A percentile compares a stretch with the other conserved stretches of the same genome.
These are phyloP conservation scores for Lolium multiflorum DNA, from an alignment of 176 grass and related monocot genomes.

Conservation along the genomic window DNA sequence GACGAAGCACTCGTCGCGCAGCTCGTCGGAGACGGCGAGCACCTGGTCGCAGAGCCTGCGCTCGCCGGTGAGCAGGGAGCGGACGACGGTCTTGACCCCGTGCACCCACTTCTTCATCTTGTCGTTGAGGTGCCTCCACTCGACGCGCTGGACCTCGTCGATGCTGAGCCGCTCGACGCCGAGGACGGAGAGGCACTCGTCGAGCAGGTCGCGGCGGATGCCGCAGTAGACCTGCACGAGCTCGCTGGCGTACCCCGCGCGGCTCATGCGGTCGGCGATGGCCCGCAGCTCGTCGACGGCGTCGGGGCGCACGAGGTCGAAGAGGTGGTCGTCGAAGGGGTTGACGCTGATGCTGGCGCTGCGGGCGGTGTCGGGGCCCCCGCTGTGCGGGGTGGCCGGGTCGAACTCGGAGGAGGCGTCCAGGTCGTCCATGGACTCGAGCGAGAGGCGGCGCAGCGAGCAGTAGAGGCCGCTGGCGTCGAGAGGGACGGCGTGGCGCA, in stretches of 20 bases:
- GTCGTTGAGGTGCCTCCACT: constrained; percentile 86
- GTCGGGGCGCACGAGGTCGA: constrained; percentile 78
- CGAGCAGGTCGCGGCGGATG: constrained; percentile 76
- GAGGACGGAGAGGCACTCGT: constrained; percentile 79
- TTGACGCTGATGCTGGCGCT: constrained; percentile 49
- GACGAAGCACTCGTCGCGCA: constrained; percentile 80
- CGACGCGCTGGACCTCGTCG: constrained; percentile 87
- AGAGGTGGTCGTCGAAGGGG: constrained; percentile 67
- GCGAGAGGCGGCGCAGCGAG: constrained; percentile 87
- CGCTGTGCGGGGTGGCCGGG: constrained; percentile 57
- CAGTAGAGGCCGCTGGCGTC: constrained; percentile 76
- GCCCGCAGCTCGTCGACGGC: constrained; percentile 56
- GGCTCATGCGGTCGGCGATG: constrained; percentile 76
- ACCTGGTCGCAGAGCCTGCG: constrained; percentile 74
- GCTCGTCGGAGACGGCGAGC: constrained; percentile 62
- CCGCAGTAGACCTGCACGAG: constrained; percentile 78
- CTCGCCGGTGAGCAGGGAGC: constrained; percentile 75
- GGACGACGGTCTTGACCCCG: constrained; percentile 73
- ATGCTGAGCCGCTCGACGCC: constrained; percentile 90
- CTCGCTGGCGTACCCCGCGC: constrained; percentile 70
- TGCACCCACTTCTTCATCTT: constrained; percentile 99
- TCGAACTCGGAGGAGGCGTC: constrained; percentile 87
- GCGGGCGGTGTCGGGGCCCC: constrained; percentile 49
- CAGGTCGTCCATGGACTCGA: constrained; percentile 82
- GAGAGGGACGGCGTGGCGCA: constrained; percentile 78